Evolutionary conservation across 2,329 filamentous ascomycete species (phyloP).

Genomic region (Myriosclerotinia curreyana): DNA sequence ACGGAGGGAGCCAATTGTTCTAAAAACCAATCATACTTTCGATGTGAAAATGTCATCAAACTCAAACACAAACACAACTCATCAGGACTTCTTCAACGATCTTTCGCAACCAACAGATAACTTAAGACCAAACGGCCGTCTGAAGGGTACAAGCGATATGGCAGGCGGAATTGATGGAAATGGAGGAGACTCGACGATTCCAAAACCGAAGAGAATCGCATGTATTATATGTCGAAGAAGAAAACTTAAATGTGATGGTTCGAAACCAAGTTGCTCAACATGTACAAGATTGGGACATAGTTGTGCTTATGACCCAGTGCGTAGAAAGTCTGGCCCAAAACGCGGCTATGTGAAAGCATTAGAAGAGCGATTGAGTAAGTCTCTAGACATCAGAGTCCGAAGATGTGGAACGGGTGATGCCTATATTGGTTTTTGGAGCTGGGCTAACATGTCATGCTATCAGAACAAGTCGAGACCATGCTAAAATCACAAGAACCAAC

Average conservation of each 20-base stretch:
- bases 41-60: conserved; percentile 35
- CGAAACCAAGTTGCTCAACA: conserved; percentile 63
- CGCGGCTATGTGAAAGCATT: conserved; percentile 68
- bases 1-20: background rate
- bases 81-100: conserved; percentile 56
- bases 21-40: background rate
- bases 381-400: conserved; percentile 34
- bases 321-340: conserved; percentile 70
- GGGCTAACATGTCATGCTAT: conserved; percentile 13
- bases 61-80: conserved; percentile 39
- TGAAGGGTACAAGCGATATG: conserved; percentile 36
- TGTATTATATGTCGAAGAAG: conserved; percentile 92
- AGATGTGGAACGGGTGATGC: conserved; percentile 10
- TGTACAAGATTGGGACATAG: conserved; percentile 63
- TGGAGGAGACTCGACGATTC: conserved; percentile 53
- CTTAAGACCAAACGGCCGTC: conserved; percentile 36
- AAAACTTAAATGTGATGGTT: conserved; percentile 73
- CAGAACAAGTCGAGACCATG: conserved; percentile 90
- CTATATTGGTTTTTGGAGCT: conserved; percentile 20
- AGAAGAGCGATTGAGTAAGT: conserved; percentile 85
- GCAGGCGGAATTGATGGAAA: conserved; percentile 43
- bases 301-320: conserved; percentile 66
- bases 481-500: conserved; percentile 72
- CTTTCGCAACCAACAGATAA: conserved; percentile 44
- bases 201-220: conserved; percentile 87